phyloP scores from a whole-genome alignment of 2,329 filamentous ascomycete genomes.

The Teratosphaeria gauchensis region DNA sequence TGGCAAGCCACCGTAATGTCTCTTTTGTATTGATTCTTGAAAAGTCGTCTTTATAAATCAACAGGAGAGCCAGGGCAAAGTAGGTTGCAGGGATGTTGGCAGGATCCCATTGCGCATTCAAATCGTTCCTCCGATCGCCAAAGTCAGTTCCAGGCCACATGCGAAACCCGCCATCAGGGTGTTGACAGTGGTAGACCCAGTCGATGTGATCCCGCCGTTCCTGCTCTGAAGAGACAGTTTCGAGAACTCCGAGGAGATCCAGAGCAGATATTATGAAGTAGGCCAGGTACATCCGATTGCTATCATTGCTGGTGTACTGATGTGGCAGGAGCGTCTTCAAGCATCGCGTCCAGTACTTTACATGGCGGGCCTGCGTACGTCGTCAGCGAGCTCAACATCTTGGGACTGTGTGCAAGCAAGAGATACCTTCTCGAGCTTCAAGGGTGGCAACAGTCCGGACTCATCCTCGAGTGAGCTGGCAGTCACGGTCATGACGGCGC shows the following conservation, averaged over 20 bases:
- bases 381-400: not conserved
- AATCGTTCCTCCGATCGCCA: slow-evolving; percentile 36
- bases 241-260: slow-evolving; percentile 62
- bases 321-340: slow-evolving; percentile 70
- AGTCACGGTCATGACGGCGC: not conserved
- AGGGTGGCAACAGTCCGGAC: not conserved
- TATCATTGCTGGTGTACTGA: slow-evolving; percentile 79
- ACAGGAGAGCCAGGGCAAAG: slow-evolving; percentile 71
- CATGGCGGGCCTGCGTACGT: slow-evolving; percentile 40
- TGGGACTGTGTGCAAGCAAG: not conserved
- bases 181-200: slow-evolving; percentile 83
- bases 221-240: slow-evolving; percentile 42
- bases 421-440: slow-evolving; percentile 8
- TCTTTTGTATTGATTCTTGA: slow-evolving; percentile 55
- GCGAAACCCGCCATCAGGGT: slow-evolving; percentile 78
- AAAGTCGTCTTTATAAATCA: slow-evolving; percentile 53
- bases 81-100: slow-evolving; percentile 80
- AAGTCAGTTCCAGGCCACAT: slow-evolving; percentile 65
- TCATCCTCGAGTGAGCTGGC: slow-evolving; percentile 1
- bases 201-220: slow-evolving; percentile 50
- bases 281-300: slow-evolving; percentile 77
- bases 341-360: slow-evolving; percentile 90
- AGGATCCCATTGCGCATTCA: slow-evolving; percentile 56
- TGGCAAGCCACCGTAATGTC: slow-evolving; percentile 64
- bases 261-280: slow-evolving; percentile 83